Base-by-base conservation (phyloP, 2,329 filamentous ascomycete genomes). In the Penicillium sp. region DNA sequence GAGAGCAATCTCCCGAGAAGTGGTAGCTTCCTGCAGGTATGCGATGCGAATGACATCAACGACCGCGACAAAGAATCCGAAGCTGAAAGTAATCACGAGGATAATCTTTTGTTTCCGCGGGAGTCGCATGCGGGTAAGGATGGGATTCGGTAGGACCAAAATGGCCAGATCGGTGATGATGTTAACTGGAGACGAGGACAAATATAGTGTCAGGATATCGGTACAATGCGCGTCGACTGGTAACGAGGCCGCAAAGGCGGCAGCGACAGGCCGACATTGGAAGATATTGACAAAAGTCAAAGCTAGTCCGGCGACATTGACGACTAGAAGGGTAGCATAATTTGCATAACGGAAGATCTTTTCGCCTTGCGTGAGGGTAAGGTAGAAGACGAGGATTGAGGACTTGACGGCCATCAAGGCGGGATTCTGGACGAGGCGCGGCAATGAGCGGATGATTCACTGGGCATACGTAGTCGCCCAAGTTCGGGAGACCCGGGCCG, bases 81-180 rank as follows among this genome's bases (percentile, higher is more conserved):
- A 86, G 57, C 89, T 86, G 73, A 98, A 98, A 0, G 93, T 96
- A 38, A 95, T 79, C 56, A 97, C 86, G 7, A 98, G 80, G 50
- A 97, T 95, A 2, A 90, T 88, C 78, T 97, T 97, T 73, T 97
- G 93, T 63, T 92, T 91, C 62, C 82, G 86, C 0, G 93, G 94
- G 9, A 98, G 79, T 52, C 89, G 88, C 90, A 97, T 95, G 58
- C 89, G 85, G 0, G 93, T 96, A 21, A 97, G 81, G 9, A 97
- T 91, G 1, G 93, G 93, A 70, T 97, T 91, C 0, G 94, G 93
- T 11, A 97, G 81, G 48, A 95, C 90, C 31, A 98, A 82, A 55
- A 97, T 92, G 48, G 91, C 91, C 59, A 97, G 82, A 72, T 97
- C 93, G 21, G 93, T 96, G 64, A 96, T 89, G 69, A 97, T 91